Evolutionary conservation across 352 stramenopile genomes (phyloP).

Genomic region (Globisporangium barbulae): DNA sequence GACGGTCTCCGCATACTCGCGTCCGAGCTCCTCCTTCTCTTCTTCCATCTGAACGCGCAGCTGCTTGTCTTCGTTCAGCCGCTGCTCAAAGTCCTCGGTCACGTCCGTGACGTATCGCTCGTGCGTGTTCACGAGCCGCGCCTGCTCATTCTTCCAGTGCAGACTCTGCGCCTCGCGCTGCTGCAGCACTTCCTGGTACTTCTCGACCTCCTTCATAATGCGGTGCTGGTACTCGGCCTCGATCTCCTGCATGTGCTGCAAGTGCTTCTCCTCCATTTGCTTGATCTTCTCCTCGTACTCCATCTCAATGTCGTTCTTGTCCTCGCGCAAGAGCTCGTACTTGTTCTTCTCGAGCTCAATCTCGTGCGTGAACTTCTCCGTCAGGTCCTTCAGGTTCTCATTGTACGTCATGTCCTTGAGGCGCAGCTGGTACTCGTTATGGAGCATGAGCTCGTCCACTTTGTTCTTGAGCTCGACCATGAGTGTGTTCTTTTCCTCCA

Average conservation of each 20-base stretch:
- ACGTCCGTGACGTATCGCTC: slow-evolving; percentile 88
- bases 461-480: slow-evolving; percentile 94
- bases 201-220: slow-evolving; percentile 93
- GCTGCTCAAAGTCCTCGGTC: slow-evolving; percentile 89
- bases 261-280: slow-evolving; percentile 89
- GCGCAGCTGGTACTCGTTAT: slow-evolving; percentile 95
- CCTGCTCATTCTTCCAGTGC: slow-evolving; percentile 70
- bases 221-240: slow-evolving; percentile 90
- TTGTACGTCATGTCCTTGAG: slow-evolving; percentile 95
- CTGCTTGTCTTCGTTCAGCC: slow-evolving; percentile 85
- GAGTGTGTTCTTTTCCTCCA: slow-evolving; percentile 91
- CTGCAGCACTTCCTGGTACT: slow-evolving; percentile 84
- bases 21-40: slow-evolving; percentile 80
- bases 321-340: slow-evolving; percentile 86
- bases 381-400: slow-evolving; percentile 93
- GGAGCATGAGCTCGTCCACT: slow-evolving; percentile 91
- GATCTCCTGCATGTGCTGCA: slow-evolving; percentile 89
- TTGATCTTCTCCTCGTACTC: slow-evolving; percentile 91
- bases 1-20: slow-evolving; percentile 77
- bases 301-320: slow-evolving; percentile 92
- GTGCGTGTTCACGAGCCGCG: slow-evolving; percentile 56
- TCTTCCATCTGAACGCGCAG: slow-evolving; percentile 80
- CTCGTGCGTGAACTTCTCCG: slow-evolving; percentile 92
- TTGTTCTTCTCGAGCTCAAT: slow-evolving; percentile 92
- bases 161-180: slow-evolving; percentile 82